These are phyloP conservation scores for Saxophila tyrrhenica DNA, from an alignment of 495 filamentous ascomycete species.

Conservation along the genomic window DNA sequence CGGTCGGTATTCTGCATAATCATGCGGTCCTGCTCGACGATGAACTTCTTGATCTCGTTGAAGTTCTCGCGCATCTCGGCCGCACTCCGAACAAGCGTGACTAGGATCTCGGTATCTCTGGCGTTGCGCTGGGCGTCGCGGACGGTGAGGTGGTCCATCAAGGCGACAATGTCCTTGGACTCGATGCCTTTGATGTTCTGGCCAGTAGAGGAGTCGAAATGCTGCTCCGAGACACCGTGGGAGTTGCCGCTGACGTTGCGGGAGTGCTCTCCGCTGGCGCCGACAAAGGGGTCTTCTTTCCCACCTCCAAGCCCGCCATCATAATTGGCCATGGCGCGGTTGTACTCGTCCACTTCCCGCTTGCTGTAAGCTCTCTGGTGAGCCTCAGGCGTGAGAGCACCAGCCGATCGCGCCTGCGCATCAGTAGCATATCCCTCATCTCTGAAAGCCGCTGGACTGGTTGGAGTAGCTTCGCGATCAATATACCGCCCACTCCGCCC, in stretches of 20 bases:
- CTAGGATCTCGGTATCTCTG: slow-evolving; percentile 89
- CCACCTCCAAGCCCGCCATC: slow-evolving; percentile 45
- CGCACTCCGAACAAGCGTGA: slow-evolving; percentile 85
- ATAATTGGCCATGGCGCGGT: slow-evolving; percentile 31
- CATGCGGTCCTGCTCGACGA: slow-evolving; percentile 73
- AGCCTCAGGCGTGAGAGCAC: slow-evolving; percentile 47
- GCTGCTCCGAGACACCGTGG: slow-evolving; percentile 73
- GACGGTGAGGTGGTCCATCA: slow-evolving; percentile 98
- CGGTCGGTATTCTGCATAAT: slow-evolving; percentile 74
- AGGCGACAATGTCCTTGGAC: slow-evolving; percentile 89
- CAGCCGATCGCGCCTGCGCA: slow-evolving; percentile 38
- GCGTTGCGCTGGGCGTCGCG: slow-evolving; percentile 95
- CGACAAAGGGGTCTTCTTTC: slow-evolving; percentile 27
- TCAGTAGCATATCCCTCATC: slow-evolving; percentile 20
- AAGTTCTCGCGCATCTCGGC: slow-evolving; percentile 97
- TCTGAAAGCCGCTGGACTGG: slow-evolving; percentile 11
- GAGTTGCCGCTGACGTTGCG: slow-evolving; percentile 81
- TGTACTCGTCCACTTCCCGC: slow-evolving; percentile 39
- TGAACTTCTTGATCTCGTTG: slow-evolving; percentile 88
- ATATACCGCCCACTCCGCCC: background rate
- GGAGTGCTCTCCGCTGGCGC: slow-evolving; percentile 39
- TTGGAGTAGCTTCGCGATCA: slow-evolving; percentile 13
- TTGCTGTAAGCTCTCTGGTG: slow-evolving; percentile 22
- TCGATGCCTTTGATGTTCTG: slow-evolving; percentile 85
- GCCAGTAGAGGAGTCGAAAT: slow-evolving; percentile 87